These are phyloP conservation scores for Colletotrichum trifolii DNA, from an alignment of 2,329 filamentous ascomycete species.

Conservation along the genomic window DNA sequence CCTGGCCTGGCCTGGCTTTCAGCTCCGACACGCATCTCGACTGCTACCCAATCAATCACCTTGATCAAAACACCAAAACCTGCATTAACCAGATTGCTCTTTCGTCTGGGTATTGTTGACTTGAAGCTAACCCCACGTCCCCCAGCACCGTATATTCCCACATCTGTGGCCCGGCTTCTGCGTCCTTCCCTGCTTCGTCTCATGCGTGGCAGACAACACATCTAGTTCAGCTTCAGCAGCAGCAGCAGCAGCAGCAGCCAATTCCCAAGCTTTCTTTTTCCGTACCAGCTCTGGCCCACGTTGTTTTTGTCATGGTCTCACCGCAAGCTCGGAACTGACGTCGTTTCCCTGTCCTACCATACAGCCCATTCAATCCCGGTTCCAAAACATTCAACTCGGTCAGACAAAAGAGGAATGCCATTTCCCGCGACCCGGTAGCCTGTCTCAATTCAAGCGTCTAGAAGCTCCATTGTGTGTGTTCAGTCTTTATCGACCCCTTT, in stretches of 20 bases:
- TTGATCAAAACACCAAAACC: too few species aligned
- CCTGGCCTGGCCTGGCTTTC: too few species aligned
- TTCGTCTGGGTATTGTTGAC: too few species aligned
- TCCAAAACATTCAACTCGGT: neutral
- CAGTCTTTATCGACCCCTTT: slow-evolving; percentile 12
- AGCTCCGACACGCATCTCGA: too few species aligned
- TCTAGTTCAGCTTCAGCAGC: neutral
- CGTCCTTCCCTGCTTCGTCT: too few species aligned
- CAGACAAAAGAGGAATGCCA: slow-evolving; percentile 2
- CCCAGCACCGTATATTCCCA: too few species aligned
- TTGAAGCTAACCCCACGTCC: too few species aligned
- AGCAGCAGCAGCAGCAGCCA: neutral
- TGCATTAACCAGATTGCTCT: too few species aligned
- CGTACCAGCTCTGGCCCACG: neutral
- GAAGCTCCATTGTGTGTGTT: neutral
- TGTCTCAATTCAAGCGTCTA: slow-evolving; percentile 12
- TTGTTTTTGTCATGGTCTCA: neutral
- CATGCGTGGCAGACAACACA: too few species aligned
- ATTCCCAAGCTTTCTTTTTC: neutral
- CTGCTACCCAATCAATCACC: too few species aligned
- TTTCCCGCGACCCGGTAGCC: slow-evolving; percentile 14
- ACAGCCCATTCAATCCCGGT: too few species aligned
- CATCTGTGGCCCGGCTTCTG: too few species aligned
- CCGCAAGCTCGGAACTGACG: slow-evolving; percentile 3
- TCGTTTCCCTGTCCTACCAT: neutral